Evolutionary conservation across 169 alveolate species (phyloP), one percentile per base, ranked within the genome.

Genomic region (Cryptosporidium meleagridis): DNA sequence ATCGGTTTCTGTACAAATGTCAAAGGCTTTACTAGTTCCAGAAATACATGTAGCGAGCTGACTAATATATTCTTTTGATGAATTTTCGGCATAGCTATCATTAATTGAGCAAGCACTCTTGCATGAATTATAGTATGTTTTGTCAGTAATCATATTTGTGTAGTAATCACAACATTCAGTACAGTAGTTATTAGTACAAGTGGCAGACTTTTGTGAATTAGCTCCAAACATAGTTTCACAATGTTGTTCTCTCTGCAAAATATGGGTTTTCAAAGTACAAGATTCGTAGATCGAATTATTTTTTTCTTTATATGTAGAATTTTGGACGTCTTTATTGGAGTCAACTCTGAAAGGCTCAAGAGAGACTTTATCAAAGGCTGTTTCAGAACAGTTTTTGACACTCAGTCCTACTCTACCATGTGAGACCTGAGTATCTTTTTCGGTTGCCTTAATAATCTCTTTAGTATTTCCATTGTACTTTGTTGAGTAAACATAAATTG

Each of bases 371-470:
- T 92, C 95, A 35, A 92, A 92, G 44, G 94, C 95, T 29, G 87
- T 92, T 10, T 92, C 89, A 16, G 94, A 85, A 70, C 95, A 92
- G 69, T 84, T 85, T 69, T 61, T 72, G 39, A 91, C 91, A n/a
- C 93, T 69, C 16, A 92, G 39, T 12, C 95, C 95, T 33, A 92
- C 87, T 39, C 73, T 59, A 2, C 94, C 95, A 26, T 91, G 93
- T 1, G 59, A 45, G 12, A 69, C 37, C 7, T 70, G 67, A 51
- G 75, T 23, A 62, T 44, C 86, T 26, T 69, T 61, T 23, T 39
- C 61, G 1, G 45, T 91, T 14, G 8, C 84, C 26, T 10, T 51
- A 18, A 75, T 10, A 21, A 65, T 37, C 33, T 72, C 45, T 39
- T 69, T 16, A 31, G 44, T 29, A 72, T 48, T 39, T 26, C 67